phyloP scores from a whole-genome alignment of 306 rosid species.

The Leucaena leucocephala region DNA sequence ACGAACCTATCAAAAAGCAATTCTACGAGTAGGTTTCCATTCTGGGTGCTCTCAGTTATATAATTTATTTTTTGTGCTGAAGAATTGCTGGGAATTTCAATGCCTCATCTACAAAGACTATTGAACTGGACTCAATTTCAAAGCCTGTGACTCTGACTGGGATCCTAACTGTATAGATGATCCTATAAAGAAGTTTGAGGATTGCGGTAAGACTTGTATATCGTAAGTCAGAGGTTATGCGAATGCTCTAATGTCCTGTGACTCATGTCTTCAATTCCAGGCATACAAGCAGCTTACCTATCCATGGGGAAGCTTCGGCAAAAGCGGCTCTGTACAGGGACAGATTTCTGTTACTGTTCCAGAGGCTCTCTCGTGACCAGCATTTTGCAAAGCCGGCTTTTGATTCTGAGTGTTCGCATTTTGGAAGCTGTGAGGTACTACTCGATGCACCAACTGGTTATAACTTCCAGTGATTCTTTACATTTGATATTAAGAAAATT shows the following conservation, averaged over 20 bases:
- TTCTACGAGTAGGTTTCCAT: conserved; percentile 59
- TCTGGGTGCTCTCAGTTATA: background rate
- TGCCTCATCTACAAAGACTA: conserved; percentile 1
- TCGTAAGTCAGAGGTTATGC: conserved; percentile 1
- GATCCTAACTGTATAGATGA: background rate
- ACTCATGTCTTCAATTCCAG: conserved; percentile 45
- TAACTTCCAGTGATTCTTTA: background rate
- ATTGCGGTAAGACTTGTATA: conserved; percentile 18
- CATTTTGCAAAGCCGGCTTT: conserved; percentile 86
- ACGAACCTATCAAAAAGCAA: conserved; percentile 68
- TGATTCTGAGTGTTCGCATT: conserved; percentile 62
- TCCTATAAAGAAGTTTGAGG: background rate
- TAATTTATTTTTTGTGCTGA: conserved; percentile 15
- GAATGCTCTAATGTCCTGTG: conserved; percentile 1
- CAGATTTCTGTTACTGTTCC: conserved; percentile 71
- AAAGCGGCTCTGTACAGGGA: conserved; percentile 74
- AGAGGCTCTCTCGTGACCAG: conserved; percentile 85
- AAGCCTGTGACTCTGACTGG: background rate
- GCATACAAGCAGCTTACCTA: conserved; percentile 58
- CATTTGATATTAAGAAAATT: conserved; percentile 5
- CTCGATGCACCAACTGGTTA: background rate
- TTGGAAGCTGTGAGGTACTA: conserved; percentile 85
- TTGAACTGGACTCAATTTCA: background rate
- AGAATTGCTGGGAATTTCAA: background rate
- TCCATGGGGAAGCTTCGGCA: conserved; percentile 82